phyloP scores from a whole-genome alignment of 2,329 filamentous ascomycete species.

The Colletotrichum sp. region DNA sequence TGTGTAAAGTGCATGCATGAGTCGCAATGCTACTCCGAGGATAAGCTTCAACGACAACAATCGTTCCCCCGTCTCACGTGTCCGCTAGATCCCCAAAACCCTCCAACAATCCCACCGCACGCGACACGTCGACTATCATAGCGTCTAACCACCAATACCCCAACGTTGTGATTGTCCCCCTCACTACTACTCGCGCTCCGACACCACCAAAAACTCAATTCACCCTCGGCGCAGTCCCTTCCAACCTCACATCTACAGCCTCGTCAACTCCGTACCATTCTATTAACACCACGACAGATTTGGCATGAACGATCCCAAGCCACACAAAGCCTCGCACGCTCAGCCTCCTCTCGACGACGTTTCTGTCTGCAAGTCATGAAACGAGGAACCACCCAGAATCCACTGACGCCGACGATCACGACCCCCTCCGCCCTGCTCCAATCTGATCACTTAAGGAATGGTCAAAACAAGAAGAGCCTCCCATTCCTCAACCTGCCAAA shows the following conservation, averaged over 20 bases:
- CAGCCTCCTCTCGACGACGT: background rate
- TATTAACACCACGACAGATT: background rate
- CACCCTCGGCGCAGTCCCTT: background rate
- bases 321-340: background rate
- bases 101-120: background rate
- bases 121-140: background rate
- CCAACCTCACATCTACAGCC: background rate
- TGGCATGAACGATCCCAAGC: background rate
- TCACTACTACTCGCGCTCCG: background rate
- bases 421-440: too few relatives aligned
- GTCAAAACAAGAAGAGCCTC: too few relatives aligned
- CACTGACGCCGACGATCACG: too few relatives aligned
- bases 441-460: too few relatives aligned
- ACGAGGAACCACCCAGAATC: too few relatives aligned
- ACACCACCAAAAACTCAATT: background rate
- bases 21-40: background rate
- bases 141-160: background rate
- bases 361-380: too few relatives aligned
- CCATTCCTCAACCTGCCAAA: too few relatives aligned
- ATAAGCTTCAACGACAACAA: background rate
- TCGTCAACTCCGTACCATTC: background rate
- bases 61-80: background rate
- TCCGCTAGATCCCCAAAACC: background rate
- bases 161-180: background rate
- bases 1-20: background rate